Evolutionary conservation across 23 red algal species (phyloP), one percentile per base, ranked within the genome.

Genomic region (Agarophyton chilense): DNA sequence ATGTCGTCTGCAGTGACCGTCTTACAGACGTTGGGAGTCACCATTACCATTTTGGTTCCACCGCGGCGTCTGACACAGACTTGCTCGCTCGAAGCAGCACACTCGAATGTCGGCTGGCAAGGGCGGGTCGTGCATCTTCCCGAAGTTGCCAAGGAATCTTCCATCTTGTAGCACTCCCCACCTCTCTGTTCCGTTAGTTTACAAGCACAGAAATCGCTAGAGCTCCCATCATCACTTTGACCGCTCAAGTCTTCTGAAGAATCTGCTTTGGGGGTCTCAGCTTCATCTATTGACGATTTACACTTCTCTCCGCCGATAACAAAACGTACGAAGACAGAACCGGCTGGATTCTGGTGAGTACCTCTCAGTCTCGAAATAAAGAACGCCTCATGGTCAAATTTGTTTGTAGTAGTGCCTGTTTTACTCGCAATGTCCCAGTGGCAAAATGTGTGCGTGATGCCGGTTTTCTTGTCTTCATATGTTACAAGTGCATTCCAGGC

Each of bases 251-350:
- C 47, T 16, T 47, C 68, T 18, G 68, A 74, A 46, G 24, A 29
- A 25, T 74, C 68, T 5, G 33, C 41, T 18, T 74, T 74, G 38
- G 38, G 26, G 68, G 4, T 46, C 6, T 74, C 68, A 49, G 24
- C 21, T 24, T 65, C 60, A 65, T 17, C 29, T 18, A 35, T 65
- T 47, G 68, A 29, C 21, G 24, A 0, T 14, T 5, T 18, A 18
- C 68, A 74, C 4, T 74, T 74, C 68, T 74, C 68, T 6, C 68
- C 68, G 19, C 68, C 68, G 24, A 74, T 74, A 18, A 74, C 68
- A 47, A 74, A 49, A 0, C 68, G 68, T 0, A 74, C 40, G 68
- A 74, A 74, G 18, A 74, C 68, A 29, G 68, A n/a, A 74, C 43
- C 68, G 36, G 68, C 47, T 74, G 68, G 68, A 25, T 74, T 74